Evolutionary conservation across 2,329 filamentous ascomycete genomes (phyloP).

Genomic region (Macrophomina phaseolina): DNA sequence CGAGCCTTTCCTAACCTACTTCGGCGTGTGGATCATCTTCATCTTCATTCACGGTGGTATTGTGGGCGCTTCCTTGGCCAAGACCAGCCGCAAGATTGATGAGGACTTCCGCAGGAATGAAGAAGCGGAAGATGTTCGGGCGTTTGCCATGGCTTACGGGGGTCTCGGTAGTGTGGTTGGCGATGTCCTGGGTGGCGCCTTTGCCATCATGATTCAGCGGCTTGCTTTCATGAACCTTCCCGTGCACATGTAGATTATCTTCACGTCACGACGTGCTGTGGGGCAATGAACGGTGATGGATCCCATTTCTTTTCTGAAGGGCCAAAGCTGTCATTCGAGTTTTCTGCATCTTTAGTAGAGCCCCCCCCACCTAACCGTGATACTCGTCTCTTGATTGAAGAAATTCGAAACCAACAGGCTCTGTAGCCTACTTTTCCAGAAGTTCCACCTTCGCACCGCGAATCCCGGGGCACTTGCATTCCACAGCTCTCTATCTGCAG

Average conservation of each 20-base stretch:
- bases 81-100: neutral
- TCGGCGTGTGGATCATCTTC: slow-evolving; percentile 14
- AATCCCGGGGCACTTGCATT: neutral
- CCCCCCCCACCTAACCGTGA: neutral
- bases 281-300: neutral
- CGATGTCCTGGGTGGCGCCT: neutral
- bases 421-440: neutral
- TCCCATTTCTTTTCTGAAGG: no score
- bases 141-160: slow-evolving; percentile 3
- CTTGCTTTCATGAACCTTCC: neutral
- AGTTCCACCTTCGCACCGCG: neutral
- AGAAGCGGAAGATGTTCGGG: neutral
- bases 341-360: neutral
- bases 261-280: no score
- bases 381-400: neutral
- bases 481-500: neutral
- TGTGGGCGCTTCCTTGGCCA: neutral
- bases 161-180: neutral
- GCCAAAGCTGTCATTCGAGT: no score
- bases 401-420: neutral
- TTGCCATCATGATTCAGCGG: slow-evolving; percentile 14
- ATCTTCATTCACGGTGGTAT: slow-evolving; percentile 1
- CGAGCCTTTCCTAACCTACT: slow-evolving; percentile 5
- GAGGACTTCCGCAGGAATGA: neutral
- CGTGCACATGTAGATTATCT: neutral